Evolutionary conservation across 306 rosid species (phyloP).

Genomic region (Prunus fruticosa): DNA sequence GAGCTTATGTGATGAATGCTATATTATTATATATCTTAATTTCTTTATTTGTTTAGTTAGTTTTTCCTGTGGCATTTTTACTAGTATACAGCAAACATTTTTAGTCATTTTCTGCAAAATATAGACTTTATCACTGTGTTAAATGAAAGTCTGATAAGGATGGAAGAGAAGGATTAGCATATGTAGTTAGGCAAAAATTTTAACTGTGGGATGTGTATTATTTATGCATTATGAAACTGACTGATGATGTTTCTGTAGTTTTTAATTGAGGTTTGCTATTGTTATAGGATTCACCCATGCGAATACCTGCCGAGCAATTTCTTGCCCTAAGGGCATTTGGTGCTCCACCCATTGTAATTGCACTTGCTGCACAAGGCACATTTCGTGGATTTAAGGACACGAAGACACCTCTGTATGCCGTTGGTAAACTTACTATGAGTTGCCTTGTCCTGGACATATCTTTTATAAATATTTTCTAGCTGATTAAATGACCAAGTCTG

Average conservation of each 20-base stretch:
- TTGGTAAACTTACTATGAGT: conserved; percentile 47
- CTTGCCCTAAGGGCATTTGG: conserved; percentile 87
- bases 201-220: neutral
- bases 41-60: neutral
- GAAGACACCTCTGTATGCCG: conserved; percentile 84
- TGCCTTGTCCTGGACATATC: neutral
- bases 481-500: conserved; percentile 25
- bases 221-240: neutral
- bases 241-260: neutral
- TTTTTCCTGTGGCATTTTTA: neutral
- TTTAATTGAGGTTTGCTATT: neutral
- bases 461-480: neutral
- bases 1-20: neutral
- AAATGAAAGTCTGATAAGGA: neutral
- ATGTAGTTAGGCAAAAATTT: neutral
- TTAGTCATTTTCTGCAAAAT: neutral
- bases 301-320: conserved; percentile 80
- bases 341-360: conserved; percentile 82
- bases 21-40: neutral
- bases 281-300: conserved; percentile 87
- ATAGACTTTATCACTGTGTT: neutral
- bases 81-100: neutral
- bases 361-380: conserved; percentile 95
- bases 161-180: neutral
- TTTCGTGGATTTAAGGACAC: conserved; percentile 94